Base-by-base conservation (phyloP, 352 stramenopile genomes). In the Plasmopara muralis region DNA sequence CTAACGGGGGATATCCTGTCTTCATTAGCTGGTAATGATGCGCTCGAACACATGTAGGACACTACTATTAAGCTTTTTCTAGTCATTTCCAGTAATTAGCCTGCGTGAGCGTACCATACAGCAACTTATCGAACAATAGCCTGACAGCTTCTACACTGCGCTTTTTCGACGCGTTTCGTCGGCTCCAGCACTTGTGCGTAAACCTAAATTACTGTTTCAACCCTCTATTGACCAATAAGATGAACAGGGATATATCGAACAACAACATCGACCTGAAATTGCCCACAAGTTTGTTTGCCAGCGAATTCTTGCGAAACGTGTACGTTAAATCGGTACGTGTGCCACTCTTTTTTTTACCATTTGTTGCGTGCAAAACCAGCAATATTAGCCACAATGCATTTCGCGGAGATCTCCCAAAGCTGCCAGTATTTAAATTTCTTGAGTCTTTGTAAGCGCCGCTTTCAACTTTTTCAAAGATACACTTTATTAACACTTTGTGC, bases 21-120 rank as follows among this genome's bases (percentile, higher is more conserved):
- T 8, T 72, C 69, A 5, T 82, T 88, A 53, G 66, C 66, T 16
- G 73, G 80, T 47, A 84, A 71, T 47, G 68, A 72, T 31, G 64
- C 60, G 8, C 66, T 88, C n/a, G 77, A 88, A 70, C 62, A 83
- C 29, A 62, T 82, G 80, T 87, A 62, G 43, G n/a, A n/a, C n/a
- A n/a, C n/a, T n/a, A n/a, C n/a, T n/a, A n/a, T n/a, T n/a, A n/a
- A 64, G 54, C 6, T 8, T 12, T 9, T 33, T 34, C 18, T 15
- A 33, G 9, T 28, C 5, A 45, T 6, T 35, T 12, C 31, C 1
- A 12, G 31, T 9, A 35, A 29, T 8, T 48, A 47, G 9, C 12
- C 45, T 47, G 47, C 34, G 10, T 46, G 33, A 49, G 9, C 46
- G 28, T 53, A 15, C 4, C 9, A 43, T 39, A 14, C 31, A 84